Evolutionary conservation across 2,329 filamentous ascomycete genomes (phyloP), one percentile per base, ranked within the genome.

Genomic region (Phialocephala sp.): DNA sequence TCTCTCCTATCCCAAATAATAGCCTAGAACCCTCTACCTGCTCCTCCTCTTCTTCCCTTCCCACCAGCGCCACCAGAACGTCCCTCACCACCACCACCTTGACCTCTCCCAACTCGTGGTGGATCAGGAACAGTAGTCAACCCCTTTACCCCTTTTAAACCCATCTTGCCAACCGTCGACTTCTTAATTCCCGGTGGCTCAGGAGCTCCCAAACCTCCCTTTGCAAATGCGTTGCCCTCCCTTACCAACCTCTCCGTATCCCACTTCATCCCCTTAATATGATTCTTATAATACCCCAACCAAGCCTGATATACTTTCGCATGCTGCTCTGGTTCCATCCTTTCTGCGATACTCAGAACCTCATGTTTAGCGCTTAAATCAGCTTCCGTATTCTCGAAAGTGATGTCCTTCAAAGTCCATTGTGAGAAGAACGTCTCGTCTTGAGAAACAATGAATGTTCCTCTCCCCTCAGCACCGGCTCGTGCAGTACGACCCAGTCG

Each of bases 401-500:
- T 79, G 67, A 90, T 85, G 35, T 84, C 82, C 69, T 82, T 83
- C 36, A 86, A 77, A 3, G 83, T 81, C 72, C 79, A 83, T 43
- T 78, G 77, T 0, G 82, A 77, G 73, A 87, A 87, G 68, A 79
- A 85, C 47, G 61, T 75, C 71, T 92, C 89, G 15, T 81, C 73
- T 12, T 85, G 77, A 1, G 86, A 80, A 1, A 92, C 68, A 56
- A 94, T 77, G 39, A 94, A 77, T 83, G 86, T 92, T 64, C 89
- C 91, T 73, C 91, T 82, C 54, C 91, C 91, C 71, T 87, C 82
- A 76, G 91, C 91, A 67, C 88, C 87, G 35, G 91, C 91, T 73
- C 92, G 89, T 63, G 84, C 91, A 9, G 91, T 94, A 68, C 91
- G 90, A 60, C 91, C 91, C 50, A 93, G 81, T 65, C 91, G 87